Conservation (phyloP, 1,284 basidiomycete species). For the Pseudozyma flocculosa region DNA sequence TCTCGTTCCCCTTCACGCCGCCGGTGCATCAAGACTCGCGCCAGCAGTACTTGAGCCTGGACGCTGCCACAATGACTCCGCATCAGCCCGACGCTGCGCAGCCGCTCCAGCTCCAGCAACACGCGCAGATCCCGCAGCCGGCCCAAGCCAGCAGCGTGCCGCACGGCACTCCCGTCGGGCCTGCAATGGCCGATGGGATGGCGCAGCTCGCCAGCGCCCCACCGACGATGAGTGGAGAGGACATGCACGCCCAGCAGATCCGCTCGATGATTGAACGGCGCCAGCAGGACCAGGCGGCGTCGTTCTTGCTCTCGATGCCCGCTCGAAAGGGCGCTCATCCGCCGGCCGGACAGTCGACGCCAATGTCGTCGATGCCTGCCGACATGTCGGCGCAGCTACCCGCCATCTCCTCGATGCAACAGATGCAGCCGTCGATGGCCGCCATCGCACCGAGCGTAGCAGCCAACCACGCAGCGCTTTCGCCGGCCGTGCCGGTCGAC, state of each 20-base stretch:
- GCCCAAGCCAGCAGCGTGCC: slow-evolving; percentile 2
- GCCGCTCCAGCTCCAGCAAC: slow-evolving; percentile 1
- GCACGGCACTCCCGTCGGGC: slow-evolving; percentile 1
- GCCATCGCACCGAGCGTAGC: slow-evolving; percentile 14
- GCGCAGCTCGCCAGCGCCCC: neutral
- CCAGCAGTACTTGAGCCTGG: slow-evolving; percentile 31
- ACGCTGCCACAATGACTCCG: slow-evolving; percentile 29
- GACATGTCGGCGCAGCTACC: slow-evolving; percentile 41
- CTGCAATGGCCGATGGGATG: neutral
- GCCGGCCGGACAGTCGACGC: slow-evolving; percentile 33
- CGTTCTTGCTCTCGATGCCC: slow-evolving; percentile 46
- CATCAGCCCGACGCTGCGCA: slow-evolving; percentile 22
- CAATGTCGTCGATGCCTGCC: slow-evolving; percentile 43
- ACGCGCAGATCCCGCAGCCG: slow-evolving; percentile 7
- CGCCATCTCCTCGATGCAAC: slow-evolving; percentile 22
- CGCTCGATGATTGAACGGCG: slow-evolving; percentile 44
- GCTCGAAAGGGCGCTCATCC: slow-evolving; percentile 26
- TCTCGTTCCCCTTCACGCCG: slow-evolving; percentile 51
- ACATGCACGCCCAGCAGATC: slow-evolving; percentile 32
- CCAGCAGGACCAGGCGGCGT: slow-evolving; percentile 42
- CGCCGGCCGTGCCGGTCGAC: slow-evolving; percentile 18
- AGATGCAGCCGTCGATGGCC: slow-evolving; percentile 13
- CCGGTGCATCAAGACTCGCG: slow-evolving; percentile 39
- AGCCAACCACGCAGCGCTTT: slow-evolving; percentile 12
- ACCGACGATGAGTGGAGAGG: slow-evolving; percentile 6